Conservation (phyloP, 768 basidiomycete genomes). For the Mycena kentingensis region DNA sequence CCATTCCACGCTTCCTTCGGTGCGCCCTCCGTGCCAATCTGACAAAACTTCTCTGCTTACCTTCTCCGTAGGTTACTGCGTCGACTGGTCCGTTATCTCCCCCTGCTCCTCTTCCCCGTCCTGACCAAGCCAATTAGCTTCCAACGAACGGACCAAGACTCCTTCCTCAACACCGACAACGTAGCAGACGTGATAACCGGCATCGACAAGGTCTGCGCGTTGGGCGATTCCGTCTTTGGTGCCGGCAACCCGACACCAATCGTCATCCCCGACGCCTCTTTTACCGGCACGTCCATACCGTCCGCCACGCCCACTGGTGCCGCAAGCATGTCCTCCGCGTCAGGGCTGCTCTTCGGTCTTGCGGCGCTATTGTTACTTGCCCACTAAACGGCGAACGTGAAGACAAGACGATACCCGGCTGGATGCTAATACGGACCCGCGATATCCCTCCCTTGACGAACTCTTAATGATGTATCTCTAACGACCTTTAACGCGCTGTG, state of each 20-base stretch:
- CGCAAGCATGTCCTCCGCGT: too few relatives aligned
- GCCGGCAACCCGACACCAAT: constrained; percentile 43
- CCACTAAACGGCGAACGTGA: too few relatives aligned
- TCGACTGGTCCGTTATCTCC: constrained; percentile 53
- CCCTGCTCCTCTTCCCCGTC: not conserved
- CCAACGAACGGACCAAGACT: constrained; percentile 57
- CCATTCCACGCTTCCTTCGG: constrained; percentile 41
- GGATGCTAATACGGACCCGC: too few relatives aligned
- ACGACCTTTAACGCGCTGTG: too few relatives aligned
- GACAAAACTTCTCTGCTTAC: constrained; percentile 40
- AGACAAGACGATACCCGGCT: too few relatives aligned
- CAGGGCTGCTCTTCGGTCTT: too few relatives aligned
- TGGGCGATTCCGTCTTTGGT: constrained; percentile 55
- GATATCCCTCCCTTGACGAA: too few relatives aligned
- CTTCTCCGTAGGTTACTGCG: constrained; percentile 60
- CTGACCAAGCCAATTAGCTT: constrained; percentile 41
- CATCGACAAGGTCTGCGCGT: constrained; percentile 53
- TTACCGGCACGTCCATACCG: too few relatives aligned
- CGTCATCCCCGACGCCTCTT: constrained; percentile 22
- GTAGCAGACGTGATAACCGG: constrained; percentile 51
- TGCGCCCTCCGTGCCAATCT: not conserved
- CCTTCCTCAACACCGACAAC: constrained; percentile 47
- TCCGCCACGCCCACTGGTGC: too few relatives aligned
- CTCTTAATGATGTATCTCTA: too few relatives aligned
- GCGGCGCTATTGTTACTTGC: too few relatives aligned